Conservation (phyloP, 1,139 yeast genomes). For the Blastobotrys malaysiensis region DNA sequence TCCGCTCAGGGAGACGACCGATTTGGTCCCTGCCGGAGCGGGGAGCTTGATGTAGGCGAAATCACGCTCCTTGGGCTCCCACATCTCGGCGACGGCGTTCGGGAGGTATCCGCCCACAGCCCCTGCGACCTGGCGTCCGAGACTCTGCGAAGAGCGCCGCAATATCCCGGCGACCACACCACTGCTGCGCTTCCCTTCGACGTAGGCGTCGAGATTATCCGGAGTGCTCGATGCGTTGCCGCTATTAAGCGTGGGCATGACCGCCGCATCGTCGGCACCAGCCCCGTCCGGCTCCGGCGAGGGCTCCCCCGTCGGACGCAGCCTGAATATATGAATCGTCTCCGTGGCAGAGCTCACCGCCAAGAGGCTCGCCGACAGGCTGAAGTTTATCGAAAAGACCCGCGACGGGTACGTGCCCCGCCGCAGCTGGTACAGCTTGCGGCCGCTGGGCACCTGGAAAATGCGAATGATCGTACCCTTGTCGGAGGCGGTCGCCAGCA, state of each 20-base stretch:
- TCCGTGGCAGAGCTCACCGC: slow-evolving; percentile 88
- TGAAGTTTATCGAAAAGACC: slow-evolving; percentile 78
- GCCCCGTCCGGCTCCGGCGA: background rate
- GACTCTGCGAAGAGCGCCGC: slow-evolving; percentile 49
- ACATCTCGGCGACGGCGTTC: slow-evolving; percentile 71
- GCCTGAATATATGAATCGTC: slow-evolving; percentile 84
- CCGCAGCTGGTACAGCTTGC: slow-evolving; percentile 80
- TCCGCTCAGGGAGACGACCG: slow-evolving; percentile 41
- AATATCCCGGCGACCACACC: slow-evolving; percentile 21
- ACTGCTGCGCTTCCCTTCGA: slow-evolving; percentile 15
- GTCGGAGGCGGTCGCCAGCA: slow-evolving; percentile 90
- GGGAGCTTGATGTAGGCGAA: slow-evolving; percentile 90
- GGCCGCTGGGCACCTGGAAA: slow-evolving; percentile 77
- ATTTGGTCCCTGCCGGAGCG: slow-evolving; percentile 37
- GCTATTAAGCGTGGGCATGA: slow-evolving; percentile 7
- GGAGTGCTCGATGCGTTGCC: slow-evolving; percentile 7
- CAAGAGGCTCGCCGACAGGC: slow-evolving; percentile 65
- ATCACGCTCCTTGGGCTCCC: slow-evolving; percentile 82
- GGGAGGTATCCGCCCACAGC: slow-evolving; percentile 87
- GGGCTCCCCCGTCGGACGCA: slow-evolving; percentile 20
- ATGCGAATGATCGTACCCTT: slow-evolving; percentile 92
- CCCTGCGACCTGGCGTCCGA: slow-evolving; percentile 76
- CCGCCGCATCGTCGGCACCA: slow-evolving; percentile 2
- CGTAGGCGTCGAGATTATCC: slow-evolving; percentile 14
- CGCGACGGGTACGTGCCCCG: slow-evolving; percentile 92